Evolutionary conservation across 805 yeast genomes (phyloP).

Genomic region (Saturnispora zaruensis): DNA sequence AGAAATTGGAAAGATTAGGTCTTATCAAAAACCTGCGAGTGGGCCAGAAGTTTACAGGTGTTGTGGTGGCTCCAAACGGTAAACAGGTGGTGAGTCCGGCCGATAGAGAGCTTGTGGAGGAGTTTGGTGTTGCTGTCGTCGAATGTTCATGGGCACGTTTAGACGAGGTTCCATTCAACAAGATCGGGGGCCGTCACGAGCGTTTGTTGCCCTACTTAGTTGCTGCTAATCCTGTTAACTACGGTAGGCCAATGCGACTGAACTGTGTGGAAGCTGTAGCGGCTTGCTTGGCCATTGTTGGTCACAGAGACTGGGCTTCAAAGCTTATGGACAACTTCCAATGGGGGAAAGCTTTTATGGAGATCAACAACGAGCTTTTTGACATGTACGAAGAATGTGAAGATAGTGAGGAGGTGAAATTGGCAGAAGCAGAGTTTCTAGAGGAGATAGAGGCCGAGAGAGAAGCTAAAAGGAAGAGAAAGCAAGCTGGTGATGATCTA

Average conservation of each 20-base stretch:
- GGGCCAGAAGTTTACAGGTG: conserved; percentile 90
- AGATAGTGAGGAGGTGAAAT: conserved; percentile 63
- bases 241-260: conserved; percentile 90
- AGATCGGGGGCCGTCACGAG: conserved; percentile 86
- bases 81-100: conserved; percentile 82
- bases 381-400: conserved; percentile 71
- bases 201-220: conserved; percentile 83
- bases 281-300: conserved; percentile 92
- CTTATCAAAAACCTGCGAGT: conserved; percentile 67
- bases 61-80: conserved; percentile 91
- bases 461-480: conserved; percentile 45
- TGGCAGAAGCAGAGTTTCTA: conserved; percentile 71
- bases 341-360: conserved; percentile 88
- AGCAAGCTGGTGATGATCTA: conserved; percentile 46
- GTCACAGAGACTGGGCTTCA: conserved; percentile 83
- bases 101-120: conserved; percentile 69
- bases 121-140: conserved; percentile 89
- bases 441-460: conserved; percentile 58
- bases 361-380: conserved; percentile 70
- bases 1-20: conserved; percentile 84
- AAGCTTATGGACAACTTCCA: conserved; percentile 69
- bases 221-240: conserved; percentile 95
- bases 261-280: conserved; percentile 98
- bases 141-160: conserved; percentile 98
- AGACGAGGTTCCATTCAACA: conserved; percentile 92